Conservation (phyloP, 108 stramenopile genomes). For the Skeletonema tropicum region DNA sequence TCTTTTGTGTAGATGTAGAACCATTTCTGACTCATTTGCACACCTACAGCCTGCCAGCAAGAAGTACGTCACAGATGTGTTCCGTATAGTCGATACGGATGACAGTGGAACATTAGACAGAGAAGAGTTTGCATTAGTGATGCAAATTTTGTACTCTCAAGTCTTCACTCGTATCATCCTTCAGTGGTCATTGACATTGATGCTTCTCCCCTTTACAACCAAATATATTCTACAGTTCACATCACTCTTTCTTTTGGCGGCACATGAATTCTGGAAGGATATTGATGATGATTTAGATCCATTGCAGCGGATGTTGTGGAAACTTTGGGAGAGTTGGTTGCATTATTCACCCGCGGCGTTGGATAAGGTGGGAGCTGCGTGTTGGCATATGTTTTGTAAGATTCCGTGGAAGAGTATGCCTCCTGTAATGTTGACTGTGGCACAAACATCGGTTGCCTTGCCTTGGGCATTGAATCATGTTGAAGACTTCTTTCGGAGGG, state of each 20-base stretch:
- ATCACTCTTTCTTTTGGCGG: constrained; percentile 10
- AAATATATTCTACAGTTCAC: constrained; percentile 49
- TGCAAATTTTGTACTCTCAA: constrained; percentile 75
- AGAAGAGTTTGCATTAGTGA: constrained; percentile 72
- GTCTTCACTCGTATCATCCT: constrained; percentile 71
- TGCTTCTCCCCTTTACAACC: constrained; percentile 73
- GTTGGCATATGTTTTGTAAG: not conserved
- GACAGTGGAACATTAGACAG: constrained; percentile 53
- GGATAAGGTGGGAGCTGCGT: not conserved
- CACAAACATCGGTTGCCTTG: constrained; percentile 54
- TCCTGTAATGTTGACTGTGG: constrained; percentile 58
- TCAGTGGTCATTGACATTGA: constrained; percentile 72
- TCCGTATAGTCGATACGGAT: constrained; percentile 66
- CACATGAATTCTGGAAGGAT: constrained; percentile 40
- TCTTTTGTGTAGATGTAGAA: not conserved
- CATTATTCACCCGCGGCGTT: constrained; percentile 19
- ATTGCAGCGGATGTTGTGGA: constrained; percentile 29
- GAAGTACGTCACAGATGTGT: constrained; percentile 59
- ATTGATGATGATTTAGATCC: constrained; percentile 34
- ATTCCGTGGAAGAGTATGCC: constrained; percentile 69
- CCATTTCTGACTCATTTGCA: not conserved
- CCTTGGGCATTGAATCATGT: constrained; percentile 63
- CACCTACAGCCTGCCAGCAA: constrained; percentile 55
- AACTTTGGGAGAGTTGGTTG: constrained; percentile 31
- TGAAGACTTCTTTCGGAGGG: constrained; percentile 70